Evolutionary conservation across 2,329 filamentous ascomycete species (phyloP), one percentile per base, ranked within the genome.

Genomic region (Chaetomiaceae sp.): DNA sequence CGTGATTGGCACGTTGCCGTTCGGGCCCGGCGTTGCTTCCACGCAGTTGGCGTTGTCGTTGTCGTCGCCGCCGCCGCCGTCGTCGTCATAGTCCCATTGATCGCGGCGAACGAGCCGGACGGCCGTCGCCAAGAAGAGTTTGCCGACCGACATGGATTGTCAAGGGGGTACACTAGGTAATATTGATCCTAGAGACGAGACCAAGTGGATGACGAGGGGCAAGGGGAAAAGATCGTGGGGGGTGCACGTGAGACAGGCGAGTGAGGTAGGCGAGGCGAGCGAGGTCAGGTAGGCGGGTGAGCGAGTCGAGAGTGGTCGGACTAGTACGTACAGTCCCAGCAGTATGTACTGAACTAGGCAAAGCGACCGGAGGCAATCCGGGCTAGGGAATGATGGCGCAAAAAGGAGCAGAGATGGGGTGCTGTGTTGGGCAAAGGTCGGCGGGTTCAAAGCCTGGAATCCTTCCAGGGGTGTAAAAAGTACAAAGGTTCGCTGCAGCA

Each of bases 1-100:
- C 9, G 58, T 48, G 9, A 48, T 3, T 7, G 63, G 62, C 3
- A 67, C 63, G 48, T 64, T 40, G 32, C 63, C 59, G 34, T 65
- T 59, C 21, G 57, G 56, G 21, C 60, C 58, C 4, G 61, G 58
- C 11, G 30, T 36, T 1, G 18, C 43, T 2, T 33, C 1, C 5
- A 34, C 20, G 40, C 53, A 55, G 20, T 55, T 36, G 6, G 23
- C n/a, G 10, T 27, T 34, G 7, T 52, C 36, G 1, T 21, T 32
- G 10, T 27, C 34, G 7, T 52, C 36, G 1, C 20, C 38, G 10
- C 34, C 16, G 30, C 10, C 8, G 8, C 25, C 42, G 3, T 55
- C 44, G 2, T 34, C 33, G 11, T 33, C 20, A 21, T 41, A 27
- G 11, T 42, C 18, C 32, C 51, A 44, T 14, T 41, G 32, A 20